Base-by-base conservation (phyloP, 768 basidiomycete species). In the Trichaptum fuscoviolaceum region DNA sequence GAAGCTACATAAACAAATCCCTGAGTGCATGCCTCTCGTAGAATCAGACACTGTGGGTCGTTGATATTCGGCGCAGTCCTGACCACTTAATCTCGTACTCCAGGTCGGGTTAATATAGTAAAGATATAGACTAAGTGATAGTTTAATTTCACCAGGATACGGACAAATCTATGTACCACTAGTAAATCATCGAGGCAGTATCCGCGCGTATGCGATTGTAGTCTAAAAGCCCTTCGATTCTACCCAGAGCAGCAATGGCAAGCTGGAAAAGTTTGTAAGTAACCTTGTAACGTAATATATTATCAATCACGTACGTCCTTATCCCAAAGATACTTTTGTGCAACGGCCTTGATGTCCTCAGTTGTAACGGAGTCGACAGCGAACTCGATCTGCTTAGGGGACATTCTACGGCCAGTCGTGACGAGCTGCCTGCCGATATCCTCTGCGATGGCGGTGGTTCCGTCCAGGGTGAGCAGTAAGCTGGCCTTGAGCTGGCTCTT, bases 401-500 rank as follows among this genome's bases (percentile, higher is more conserved):
- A 91, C 80, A 91, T 84, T 72, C 97, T 84, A 69, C 84, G 88
- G 65, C 97, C 97, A 69, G 88, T 94, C 35, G 96, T 99, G 67
- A 99, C 93, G 67, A 99, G 84, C 76, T 98, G 96, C 72, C 96
- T 83, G n/a, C 97, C 96, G 77, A 99, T 95, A 73, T 99, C 97
- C 82, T 99, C 97, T 35, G 97, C 96, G 68, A 96, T 85, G 64
- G 95, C 94, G 35, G 95, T 98, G 20, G 94, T 91, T n/a, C 97
- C 97, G 72, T 99, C 97, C 58, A 99, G 82, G 67, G 89, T 84
- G 63, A 99, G 86, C 58, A 99, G 82, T 70, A 99, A 81, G 66
- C 89, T 91, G 64, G 96, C 96, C 84, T 99, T 99, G 71, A 99
- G 88, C 81, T 99, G 97, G 75, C 92, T 95, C 86, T 99, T 99